Conservation (phyloP, 441 rosid genomes). For the Eruca vesicaria region DNA sequence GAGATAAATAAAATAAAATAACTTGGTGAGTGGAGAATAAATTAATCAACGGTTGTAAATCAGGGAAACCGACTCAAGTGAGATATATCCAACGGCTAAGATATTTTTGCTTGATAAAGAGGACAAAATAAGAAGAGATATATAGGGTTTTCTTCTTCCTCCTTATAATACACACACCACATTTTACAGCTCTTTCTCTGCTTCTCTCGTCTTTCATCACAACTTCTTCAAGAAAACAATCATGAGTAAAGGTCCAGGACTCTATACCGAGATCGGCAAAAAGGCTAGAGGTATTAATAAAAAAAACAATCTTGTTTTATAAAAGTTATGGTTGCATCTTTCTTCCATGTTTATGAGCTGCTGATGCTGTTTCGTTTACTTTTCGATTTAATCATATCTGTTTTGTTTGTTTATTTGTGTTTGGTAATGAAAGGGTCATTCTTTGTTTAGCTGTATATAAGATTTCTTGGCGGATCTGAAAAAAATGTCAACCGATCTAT, state of each 20-base stretch:
- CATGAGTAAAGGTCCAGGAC: constrained; percentile 98
- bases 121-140: constrained; percentile 1
- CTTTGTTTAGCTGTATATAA: neutral
- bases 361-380: neutral
- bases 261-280: constrained; percentile 92
- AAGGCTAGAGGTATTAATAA: constrained; percentile 69
- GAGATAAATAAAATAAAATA: neutral
- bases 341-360: neutral
- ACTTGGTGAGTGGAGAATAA: constrained; percentile 24
- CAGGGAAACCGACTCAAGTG: neutral
- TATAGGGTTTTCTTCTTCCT: constrained; percentile 5
- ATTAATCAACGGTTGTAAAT: constrained; percentile 27
- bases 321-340: neutral
- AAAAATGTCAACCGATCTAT: neutral
- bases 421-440: neutral
- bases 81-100: constrained; percentile 32
- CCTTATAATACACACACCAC: constrained; percentile 2
- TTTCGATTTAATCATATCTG: neutral
- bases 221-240: too few species aligned
- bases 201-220: neutral
- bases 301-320: neutral
- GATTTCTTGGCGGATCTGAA: constrained; percentile 10
- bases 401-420: neutral
- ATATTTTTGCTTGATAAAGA: constrained; percentile 21
- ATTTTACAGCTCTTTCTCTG: neutral